Percentiles rank a stretch among this genome's conserved stretches.
Conservation (phyloP, 2,329 filamentous ascomycete genomes). For the Emericellopsis cladophorae region DNA sequence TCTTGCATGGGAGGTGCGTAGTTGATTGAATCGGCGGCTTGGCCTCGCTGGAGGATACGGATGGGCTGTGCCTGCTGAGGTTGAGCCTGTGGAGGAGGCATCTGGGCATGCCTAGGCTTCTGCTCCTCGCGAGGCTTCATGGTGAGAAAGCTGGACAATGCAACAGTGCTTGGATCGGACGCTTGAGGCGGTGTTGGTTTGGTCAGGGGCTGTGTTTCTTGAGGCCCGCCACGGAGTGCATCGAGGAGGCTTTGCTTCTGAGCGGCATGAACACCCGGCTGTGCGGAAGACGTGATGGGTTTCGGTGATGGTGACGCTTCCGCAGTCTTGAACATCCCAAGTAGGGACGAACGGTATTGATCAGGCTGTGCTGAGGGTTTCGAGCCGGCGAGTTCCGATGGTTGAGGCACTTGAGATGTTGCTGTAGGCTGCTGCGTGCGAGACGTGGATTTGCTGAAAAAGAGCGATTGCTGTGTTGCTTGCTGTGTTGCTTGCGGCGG, state of each 20-base stretch:
- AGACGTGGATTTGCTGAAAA: constrained; percentile 1
- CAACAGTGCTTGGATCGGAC: neutral
- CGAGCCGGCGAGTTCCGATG: neutral
- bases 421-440: constrained; percentile 1
- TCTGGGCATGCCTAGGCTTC: neutral
- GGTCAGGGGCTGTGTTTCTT: neutral
- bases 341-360: constrained; percentile 31
- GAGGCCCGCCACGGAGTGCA: neutral
- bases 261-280: neutral
- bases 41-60: constrained; percentile 22
- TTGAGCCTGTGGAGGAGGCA: neutral
- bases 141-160: constrained; percentile 1
- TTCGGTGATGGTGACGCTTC: constrained; percentile 1
- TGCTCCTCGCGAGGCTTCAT: neutral
- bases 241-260: constrained; percentile 1
- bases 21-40: constrained; percentile 11
- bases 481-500: neutral
- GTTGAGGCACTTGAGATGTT: neutral
- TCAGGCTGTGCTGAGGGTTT: neutral
- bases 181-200: neutral
- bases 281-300: neutral
- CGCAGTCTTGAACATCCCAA: constrained; percentile 41
- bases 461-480: neutral
- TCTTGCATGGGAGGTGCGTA: constrained; percentile 2
- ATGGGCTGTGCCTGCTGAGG: constrained; percentile 4